phyloP scores from a whole-genome alignment of 1,284 basidiomycete genomes.

The Ustilago tritici region DNA sequence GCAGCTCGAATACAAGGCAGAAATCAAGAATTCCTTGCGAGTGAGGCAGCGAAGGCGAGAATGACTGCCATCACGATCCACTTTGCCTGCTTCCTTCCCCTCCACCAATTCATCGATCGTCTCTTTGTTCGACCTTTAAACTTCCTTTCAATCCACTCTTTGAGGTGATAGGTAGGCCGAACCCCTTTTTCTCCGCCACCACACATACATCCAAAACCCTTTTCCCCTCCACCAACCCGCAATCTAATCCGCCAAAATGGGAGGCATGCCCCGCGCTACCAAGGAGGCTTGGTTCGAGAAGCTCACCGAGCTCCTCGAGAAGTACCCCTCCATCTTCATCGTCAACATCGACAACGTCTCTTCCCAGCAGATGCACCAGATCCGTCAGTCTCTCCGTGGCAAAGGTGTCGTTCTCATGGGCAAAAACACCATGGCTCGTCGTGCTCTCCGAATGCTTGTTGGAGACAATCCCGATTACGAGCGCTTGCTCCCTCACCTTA shows the following conservation, averaged over 20 bases:
- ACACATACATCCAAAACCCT: constrained; percentile 11
- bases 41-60: neutral
- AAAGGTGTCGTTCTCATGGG: constrained; percentile 98
- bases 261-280: constrained; percentile 82
- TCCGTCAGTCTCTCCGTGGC: constrained; percentile 93
- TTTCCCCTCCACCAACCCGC: constrained; percentile 2
- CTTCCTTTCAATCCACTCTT: constrained; percentile 62
- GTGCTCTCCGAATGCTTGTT: constrained; percentile 91
- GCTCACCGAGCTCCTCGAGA: constrained; percentile 90
- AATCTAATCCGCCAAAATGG: constrained; percentile 75
- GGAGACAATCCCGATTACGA: constrained; percentile 92
- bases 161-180: constrained; percentile 66
- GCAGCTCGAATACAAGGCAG: constrained; percentile 11
- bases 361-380: constrained; percentile 98
- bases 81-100: neutral
- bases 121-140: constrained; percentile 51
- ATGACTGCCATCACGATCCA: constrained; percentile 1
- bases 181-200: constrained; percentile 11
- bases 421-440: constrained; percentile 99
- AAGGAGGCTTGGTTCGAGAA: constrained; percentile 95
- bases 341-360: constrained; percentile 99
- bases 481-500: constrained; percentile 93
- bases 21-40: neutral
- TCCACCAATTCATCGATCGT: constrained; percentile 18
- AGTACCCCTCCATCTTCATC: constrained; percentile 94